These are phyloP conservation scores for Wakefieldia striispora DNA, from an alignment of 768 basidiomycete genomes.

Conservation along the genomic window DNA sequence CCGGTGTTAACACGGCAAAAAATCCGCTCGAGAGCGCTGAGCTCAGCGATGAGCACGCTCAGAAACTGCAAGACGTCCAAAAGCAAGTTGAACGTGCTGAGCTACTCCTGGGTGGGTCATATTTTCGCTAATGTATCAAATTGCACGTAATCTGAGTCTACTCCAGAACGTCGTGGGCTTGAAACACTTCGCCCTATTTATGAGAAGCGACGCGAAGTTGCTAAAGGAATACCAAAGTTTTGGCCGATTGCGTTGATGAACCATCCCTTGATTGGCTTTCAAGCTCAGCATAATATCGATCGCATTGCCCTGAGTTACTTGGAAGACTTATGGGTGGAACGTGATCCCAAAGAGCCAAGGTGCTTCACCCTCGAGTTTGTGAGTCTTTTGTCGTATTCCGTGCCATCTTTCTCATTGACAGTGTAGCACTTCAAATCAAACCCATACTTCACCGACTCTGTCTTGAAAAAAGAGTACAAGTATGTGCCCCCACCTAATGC, in stretches of 20 bases:
- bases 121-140: not conserved
- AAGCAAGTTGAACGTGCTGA: constrained; percentile 71
- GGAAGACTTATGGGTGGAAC: constrained; percentile 80
- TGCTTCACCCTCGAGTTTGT: constrained; percentile 90
- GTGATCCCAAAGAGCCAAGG: constrained; percentile 71
- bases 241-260: constrained; percentile 88
- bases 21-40: constrained; percentile 64
- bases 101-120: constrained; percentile 63
- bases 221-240: constrained; percentile 71
- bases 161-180: constrained; percentile 62
- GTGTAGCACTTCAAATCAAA: constrained; percentile 80
- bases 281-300: constrained; percentile 73
- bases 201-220: constrained; percentile 64
- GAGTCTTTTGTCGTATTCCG: constrained; percentile 35
- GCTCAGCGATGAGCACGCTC: constrained; percentile 68
- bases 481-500: constrained; percentile 55
- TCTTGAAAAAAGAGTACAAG: constrained; percentile 83
- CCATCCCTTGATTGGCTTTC: constrained; percentile 57
- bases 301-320: constrained; percentile 79
- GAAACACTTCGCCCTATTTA: constrained; percentile 58
- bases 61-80: constrained; percentile 62
- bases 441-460: constrained; percentile 73
- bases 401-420: constrained; percentile 2
- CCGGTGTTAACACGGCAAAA: constrained; percentile 77
- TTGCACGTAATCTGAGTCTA: constrained; percentile 8